Percentiles rank a stretch among this genome's conserved stretches.
Conservation (phyloP, 768 basidiomycete genomes). For the Xerocomellus chrysenteron region DNA sequence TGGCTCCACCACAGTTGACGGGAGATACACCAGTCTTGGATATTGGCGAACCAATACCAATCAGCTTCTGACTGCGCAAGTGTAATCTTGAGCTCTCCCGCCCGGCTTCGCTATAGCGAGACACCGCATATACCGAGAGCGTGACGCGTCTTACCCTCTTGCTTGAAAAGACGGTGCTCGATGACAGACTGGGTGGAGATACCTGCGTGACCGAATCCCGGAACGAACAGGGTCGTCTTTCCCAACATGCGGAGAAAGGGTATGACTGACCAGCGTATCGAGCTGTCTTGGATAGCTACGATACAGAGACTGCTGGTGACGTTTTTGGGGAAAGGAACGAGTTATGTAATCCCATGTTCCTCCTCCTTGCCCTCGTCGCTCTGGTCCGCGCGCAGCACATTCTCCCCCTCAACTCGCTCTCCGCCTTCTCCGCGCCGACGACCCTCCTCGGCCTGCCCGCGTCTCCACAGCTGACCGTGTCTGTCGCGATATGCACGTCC, state of each 20-base stretch:
- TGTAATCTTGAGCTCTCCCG: slow-evolving; percentile 80
- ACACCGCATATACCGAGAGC: slow-evolving; percentile 74
- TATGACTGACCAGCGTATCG: slow-evolving; percentile 77
- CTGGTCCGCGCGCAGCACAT: slow-evolving; percentile 17
- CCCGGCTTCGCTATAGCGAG: slow-evolving; percentile 68
- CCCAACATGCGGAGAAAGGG: slow-evolving; percentile 65
- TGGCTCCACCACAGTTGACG: slow-evolving; percentile 99
- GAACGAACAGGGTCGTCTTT: slow-evolving; percentile 83
- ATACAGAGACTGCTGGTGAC: slow-evolving; percentile 96
- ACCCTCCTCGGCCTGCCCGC: slow-evolving; percentile 43
- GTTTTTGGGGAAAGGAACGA: slow-evolving; percentile 90
- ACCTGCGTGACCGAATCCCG: slow-evolving; percentile 97
- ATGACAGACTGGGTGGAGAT: slow-evolving; percentile 98
- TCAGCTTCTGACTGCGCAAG: slow-evolving; percentile 89
- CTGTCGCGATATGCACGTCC: slow-evolving; percentile 48
- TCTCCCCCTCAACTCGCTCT: slow-evolving; percentile 39
- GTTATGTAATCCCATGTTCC: slow-evolving; percentile 1
- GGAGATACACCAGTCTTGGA: slow-evolving; percentile 99
- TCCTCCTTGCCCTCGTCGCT: background rate
- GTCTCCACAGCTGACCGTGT: slow-evolving; percentile 41
- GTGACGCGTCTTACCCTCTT: slow-evolving; percentile 78
- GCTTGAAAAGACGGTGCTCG: slow-evolving; percentile 87
- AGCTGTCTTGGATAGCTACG: slow-evolving; percentile 83
- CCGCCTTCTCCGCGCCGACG: slow-evolving; percentile 33
- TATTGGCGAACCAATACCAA: slow-evolving; percentile 95